Evolutionary conservation across 1,139 yeast genomes (phyloP).

Genomic region (Debaryomycetaceae sp.): DNA sequence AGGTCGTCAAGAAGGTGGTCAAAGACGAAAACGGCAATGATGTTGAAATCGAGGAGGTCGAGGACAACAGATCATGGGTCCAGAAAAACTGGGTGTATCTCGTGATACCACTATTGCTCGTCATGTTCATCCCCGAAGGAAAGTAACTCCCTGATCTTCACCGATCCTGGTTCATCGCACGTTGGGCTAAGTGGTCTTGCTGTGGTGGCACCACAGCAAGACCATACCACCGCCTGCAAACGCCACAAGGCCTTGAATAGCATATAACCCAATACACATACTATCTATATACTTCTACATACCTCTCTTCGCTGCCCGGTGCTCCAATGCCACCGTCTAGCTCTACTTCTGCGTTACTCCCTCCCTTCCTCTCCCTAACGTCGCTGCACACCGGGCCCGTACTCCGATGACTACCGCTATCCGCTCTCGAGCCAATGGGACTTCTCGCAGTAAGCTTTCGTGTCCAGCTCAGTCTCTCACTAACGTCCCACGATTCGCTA

Average conservation of each 20-base stretch:
- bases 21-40: constrained; percentile 25
- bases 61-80: constrained; percentile 44
- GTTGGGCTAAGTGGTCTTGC: too few relatives aligned
- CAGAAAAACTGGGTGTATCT: constrained; percentile 56
- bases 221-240: too few relatives aligned
- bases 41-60: constrained; percentile 22
- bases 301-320: too few relatives aligned
- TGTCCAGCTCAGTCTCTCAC: neutral
- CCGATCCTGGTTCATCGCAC: neutral
- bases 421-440: neutral
- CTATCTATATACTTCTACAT: too few relatives aligned
- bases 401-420: neutral
- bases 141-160: constrained; percentile 8
- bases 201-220: neutral
- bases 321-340: neutral
- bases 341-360: neutral
- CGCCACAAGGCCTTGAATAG: too few relatives aligned
- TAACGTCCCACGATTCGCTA: neutral
- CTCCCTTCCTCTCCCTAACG: neutral
- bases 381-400: too few relatives aligned
- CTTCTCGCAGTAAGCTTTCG: neutral
- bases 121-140: constrained; percentile 26
- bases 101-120: constrained; percentile 39
- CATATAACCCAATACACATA: too few relatives aligned
- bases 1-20: constrained; percentile 11